A percentile compares a stretch with the other conserved stretches of the same genome.
Conservation (phyloP, 2,329 filamentous ascomycete genomes). For the Arthroderma sp. region DNA sequence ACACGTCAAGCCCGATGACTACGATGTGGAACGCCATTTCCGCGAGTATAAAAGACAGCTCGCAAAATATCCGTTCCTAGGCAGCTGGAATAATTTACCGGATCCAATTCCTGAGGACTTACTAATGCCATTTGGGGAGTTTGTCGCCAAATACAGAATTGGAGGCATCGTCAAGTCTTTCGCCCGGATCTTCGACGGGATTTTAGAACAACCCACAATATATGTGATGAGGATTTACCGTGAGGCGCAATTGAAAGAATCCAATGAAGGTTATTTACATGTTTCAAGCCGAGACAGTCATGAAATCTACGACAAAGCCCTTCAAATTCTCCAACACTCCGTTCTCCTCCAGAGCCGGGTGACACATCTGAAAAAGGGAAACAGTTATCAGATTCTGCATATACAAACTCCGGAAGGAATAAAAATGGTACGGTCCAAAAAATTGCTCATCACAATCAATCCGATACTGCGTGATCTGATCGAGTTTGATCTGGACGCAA, state of each 20-base stretch:
- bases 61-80: neutral
- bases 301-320: conserved; percentile 15
- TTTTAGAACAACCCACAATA: conserved; percentile 13
- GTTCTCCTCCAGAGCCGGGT: conserved; percentile 10
- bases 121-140: conserved; percentile 18
- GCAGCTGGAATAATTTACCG: conserved; percentile 11
- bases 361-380: conserved; percentile 1
- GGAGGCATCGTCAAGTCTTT: conserved; percentile 11
- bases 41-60: too few relatives aligned
- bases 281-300: neutral
- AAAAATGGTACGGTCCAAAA: conserved; percentile 24
- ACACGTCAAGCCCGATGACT: neutral
- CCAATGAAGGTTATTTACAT: conserved; percentile 1
- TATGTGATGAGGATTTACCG: conserved; percentile 17
- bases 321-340: conserved; percentile 12
- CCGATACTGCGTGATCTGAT: conserved; percentile 23
- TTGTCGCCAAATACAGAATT: conserved; percentile 15
- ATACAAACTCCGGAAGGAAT: conserved; percentile 15
- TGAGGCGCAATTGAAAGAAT: conserved; percentile 7
- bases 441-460: conserved; percentile 31
- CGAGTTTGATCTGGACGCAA: conserved; percentile 21
- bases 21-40: conserved; percentile 2
- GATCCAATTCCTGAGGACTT: conserved; percentile 20
- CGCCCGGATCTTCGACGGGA: conserved; percentile 12
- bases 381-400: conserved; percentile 15